phyloP scores from a whole-genome alignment of 495 filamentous ascomycete genomes.

The Tuber calosporum region DNA sequence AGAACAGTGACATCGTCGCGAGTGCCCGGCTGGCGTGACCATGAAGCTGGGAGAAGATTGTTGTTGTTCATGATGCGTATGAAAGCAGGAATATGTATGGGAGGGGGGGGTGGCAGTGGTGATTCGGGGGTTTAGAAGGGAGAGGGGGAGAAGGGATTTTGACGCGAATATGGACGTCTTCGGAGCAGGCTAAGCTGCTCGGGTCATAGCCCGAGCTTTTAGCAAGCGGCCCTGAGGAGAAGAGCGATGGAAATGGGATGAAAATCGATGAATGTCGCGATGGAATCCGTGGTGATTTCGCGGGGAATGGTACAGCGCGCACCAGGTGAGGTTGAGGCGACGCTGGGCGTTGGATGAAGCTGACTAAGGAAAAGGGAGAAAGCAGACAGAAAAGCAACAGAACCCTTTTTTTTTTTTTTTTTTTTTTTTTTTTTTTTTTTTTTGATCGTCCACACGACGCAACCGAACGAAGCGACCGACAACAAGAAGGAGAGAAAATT shows the following conservation, averaged over 20 bases:
- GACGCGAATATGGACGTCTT: slow-evolving; percentile 41
- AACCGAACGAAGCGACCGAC: slow-evolving; percentile 4
- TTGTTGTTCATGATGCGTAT: slow-evolving; percentile 4
- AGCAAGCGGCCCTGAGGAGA: slow-evolving; percentile 34
- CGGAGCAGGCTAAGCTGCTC: slow-evolving; percentile 40
- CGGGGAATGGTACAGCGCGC: slow-evolving; percentile 40
- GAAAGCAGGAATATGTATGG: slow-evolving; percentile 6
- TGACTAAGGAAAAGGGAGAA: slow-evolving; percentile 27
- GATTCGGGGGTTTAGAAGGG: slow-evolving; percentile 29
- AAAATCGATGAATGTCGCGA: slow-evolving; percentile 39
- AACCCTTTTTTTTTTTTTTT: background rate
- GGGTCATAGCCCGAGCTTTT: slow-evolving; percentile 42
- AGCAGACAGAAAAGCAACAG: background rate
- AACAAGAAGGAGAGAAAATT: background rate
- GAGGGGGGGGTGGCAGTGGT: slow-evolving; percentile 37
- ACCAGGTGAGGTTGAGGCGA: slow-evolving; percentile 39
- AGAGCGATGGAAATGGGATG: slow-evolving; percentile 36
- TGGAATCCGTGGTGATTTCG: slow-evolving; percentile 40
- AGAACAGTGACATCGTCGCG: slow-evolving; percentile 35
- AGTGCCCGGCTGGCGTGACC: slow-evolving; percentile 38
- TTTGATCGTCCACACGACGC: background rate
- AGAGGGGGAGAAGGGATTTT: slow-evolving; percentile 35
- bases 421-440: background rate
- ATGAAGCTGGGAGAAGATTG: slow-evolving; percentile 17
- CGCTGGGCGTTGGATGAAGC: slow-evolving; percentile 36